Conservation (phyloP, 1,139 yeast species). For the Hemisphaericaspora xylofermentans region DNA sequence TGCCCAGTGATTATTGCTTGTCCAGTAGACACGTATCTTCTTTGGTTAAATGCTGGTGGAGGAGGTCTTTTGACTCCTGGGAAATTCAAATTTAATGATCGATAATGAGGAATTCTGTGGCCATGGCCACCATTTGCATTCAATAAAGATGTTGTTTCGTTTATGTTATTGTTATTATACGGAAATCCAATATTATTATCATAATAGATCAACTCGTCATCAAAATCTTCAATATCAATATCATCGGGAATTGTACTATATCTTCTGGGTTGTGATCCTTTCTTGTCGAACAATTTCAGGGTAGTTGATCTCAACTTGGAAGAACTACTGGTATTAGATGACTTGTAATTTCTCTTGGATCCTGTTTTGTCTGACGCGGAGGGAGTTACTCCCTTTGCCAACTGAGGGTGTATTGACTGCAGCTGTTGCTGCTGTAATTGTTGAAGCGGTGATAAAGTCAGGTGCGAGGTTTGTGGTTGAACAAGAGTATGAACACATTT, state of each 20-base stretch:
- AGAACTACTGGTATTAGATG: conserved; percentile 28
- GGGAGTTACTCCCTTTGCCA: neutral
- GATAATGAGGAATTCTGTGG: conserved; percentile 43
- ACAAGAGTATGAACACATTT: conserved; percentile 5
- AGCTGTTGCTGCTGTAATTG: conserved; percentile 4
- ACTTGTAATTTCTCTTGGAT: conserved; percentile 26
- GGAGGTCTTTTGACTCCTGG: conserved; percentile 26
- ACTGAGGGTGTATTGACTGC: conserved; percentile 5
- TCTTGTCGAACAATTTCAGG: conserved; percentile 67
- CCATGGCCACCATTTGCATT: conserved; percentile 32
- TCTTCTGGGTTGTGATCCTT: conserved; percentile 68
- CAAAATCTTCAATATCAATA: conserved; percentile 64
- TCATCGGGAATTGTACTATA: conserved; percentile 73
- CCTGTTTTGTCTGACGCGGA: conserved; percentile 28
- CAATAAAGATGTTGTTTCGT: conserved; percentile 35
- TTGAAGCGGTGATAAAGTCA: conserved; percentile 5
- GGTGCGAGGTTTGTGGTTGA: conserved; percentile 6
- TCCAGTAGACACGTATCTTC: conserved; percentile 40
- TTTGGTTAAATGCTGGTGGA: conserved; percentile 20
- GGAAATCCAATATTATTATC: conserved; percentile 46
- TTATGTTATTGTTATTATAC: conserved; percentile 25
- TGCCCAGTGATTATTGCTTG: conserved; percentile 20
- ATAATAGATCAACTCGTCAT: conserved; percentile 53
- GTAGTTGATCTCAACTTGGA: conserved; percentile 62
- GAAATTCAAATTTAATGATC: conserved; percentile 41